Conservation (phyloP, 176 grass and related monocot species). For the Sorghum bicolor region DNA sequence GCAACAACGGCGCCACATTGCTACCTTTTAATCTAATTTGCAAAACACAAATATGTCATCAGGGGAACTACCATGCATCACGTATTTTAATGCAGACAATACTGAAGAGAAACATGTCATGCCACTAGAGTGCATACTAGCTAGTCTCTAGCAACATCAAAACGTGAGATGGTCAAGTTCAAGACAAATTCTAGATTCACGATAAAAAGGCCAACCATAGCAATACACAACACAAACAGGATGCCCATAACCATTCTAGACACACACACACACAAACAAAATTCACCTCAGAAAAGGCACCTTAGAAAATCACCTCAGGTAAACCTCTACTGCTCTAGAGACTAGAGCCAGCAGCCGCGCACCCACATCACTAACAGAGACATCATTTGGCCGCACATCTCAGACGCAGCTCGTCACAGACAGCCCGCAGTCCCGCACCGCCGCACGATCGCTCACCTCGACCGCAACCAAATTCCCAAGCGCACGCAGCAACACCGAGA, state of each 20-base stretch:
- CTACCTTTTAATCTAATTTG: conserved; percentile 4
- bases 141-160: not conserved
- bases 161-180: not conserved
- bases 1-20: conserved; percentile 69
- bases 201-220: not conserved
- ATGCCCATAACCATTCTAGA: not conserved
- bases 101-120: not conserved
- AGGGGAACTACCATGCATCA: conserved; percentile 6
- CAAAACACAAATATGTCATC: conserved; percentile 22
- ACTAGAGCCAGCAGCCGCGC: not conserved
- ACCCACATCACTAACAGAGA: not conserved
- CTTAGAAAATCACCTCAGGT: not conserved
- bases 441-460: not conserved
- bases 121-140: not conserved
- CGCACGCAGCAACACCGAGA: not conserved
- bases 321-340: not conserved
- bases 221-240: not conserved
- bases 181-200: not conserved
- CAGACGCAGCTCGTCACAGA: not conserved
- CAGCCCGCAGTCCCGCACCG: not conserved
- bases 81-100: not conserved
- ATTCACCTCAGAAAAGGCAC: not conserved
- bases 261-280: not conserved
- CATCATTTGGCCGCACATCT: not conserved
- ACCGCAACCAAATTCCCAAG: not conserved